Evolutionary conservation across 495 filamentous ascomycete genomes (phyloP), one percentile per base, ranked within the genome.

Genomic region (Zalerion maritima): DNA sequence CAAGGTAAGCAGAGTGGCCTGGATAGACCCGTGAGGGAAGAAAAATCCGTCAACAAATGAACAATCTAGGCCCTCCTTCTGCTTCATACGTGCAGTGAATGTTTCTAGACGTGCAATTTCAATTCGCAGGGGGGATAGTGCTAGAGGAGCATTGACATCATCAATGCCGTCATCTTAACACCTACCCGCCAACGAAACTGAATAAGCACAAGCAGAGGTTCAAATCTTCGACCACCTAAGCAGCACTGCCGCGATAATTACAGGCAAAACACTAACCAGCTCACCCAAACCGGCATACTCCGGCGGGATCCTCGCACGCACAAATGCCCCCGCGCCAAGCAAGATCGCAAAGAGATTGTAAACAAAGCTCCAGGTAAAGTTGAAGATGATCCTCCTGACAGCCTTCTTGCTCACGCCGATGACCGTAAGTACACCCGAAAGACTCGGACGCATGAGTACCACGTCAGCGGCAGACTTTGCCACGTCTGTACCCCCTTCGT

Each of bases 261-360:
- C 78, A 2, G 81, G 81, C 42, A 81, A 31, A 0, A 87, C 75
- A 42, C 81, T 86, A 2, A 83, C 75, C 14, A 84, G 35, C 58
- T 87, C 80, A 0, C 81, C 81, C 16, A 85, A 42, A 0, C 78
- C 81, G 0, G 81, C 81, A 62, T 67, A 86, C 45, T 68, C 49
- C 0, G 81, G 81, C 15, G 73, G 67, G 46, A 89, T 81, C 21
- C 76, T 54, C 1, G 57, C 62, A 35, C 57, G 40, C 1, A 69
- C 62, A 41, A 85, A 81, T 0, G 74, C 76, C 0, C 80, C 81
- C 1, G 74, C 69, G 4, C 67, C 78, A 3, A 84, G 59, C 29
- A 82, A 45, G 6, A 89, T 58, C 0, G 81, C 81, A 38, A 81
- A 68, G 6, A 72, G 23, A 38, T 89, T 86, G 47, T 86, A 89